A percentile compares a stretch with the other conserved stretches of the same genome.
phyloP scores from a whole-genome alignment of 352 stramenopile species.

The Globisporangium nagaii region DNA sequence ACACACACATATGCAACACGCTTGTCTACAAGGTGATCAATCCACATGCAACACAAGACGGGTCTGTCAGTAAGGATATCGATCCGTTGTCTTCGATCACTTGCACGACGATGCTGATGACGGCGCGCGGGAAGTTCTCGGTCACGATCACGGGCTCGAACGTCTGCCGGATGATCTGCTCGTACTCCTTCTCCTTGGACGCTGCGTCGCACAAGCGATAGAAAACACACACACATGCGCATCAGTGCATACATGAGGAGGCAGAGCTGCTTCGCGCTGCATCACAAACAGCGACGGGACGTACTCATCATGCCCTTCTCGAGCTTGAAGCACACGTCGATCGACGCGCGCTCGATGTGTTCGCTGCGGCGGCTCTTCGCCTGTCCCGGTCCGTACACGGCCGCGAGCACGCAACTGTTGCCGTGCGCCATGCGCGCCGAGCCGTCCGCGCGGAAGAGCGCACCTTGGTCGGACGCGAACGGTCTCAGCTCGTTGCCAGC shows the following conservation, averaged over 20 bases:
- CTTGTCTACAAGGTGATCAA: no score
- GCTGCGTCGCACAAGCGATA: constrained; percentile 15
- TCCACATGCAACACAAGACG: constrained; percentile 7
- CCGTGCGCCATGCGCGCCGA: constrained; percentile 77
- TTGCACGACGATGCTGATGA: constrained; percentile 85
- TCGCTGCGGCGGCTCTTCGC: constrained; percentile 69
- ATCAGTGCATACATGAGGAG: not conserved
- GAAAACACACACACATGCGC: not conserved
- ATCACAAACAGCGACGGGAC: constrained; percentile 6
- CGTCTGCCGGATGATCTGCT: constrained; percentile 74
- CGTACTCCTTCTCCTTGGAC: constrained; percentile 82
- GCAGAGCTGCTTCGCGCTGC: no score
- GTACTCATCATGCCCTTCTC: constrained; percentile 69
- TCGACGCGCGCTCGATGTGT: constrained; percentile 48
- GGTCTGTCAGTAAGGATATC: constrained; percentile 36
- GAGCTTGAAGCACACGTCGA: constrained; percentile 80
- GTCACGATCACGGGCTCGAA: constrained; percentile 65
- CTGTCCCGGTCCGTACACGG: constrained; percentile 72
- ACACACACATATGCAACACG: constrained; percentile 15
- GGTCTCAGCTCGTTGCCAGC: constrained; percentile 69
- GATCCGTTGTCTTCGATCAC: constrained; percentile 81
- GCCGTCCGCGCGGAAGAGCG: constrained; percentile 73
- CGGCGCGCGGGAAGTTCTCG: constrained; percentile 70
- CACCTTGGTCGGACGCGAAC: constrained; percentile 68
- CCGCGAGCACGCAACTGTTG: constrained; percentile 63